Conservation (phyloP, 2,329 filamentous ascomycete genomes). For the Penicillium sp. region DNA sequence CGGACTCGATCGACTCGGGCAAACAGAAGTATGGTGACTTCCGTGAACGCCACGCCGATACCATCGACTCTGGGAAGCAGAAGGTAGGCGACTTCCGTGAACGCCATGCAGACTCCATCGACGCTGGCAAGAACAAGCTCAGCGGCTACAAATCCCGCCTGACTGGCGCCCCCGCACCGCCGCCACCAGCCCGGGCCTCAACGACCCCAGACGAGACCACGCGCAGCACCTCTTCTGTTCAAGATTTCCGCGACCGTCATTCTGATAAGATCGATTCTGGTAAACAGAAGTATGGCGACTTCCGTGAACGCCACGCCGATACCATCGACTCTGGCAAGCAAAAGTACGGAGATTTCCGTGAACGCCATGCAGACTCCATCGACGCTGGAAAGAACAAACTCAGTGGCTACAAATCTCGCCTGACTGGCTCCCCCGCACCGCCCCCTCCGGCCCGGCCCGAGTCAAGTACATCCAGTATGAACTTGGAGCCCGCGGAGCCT, state of each 20-base stretch:
- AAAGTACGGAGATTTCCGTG: slow-evolving; percentile 64
- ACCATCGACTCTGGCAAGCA: slow-evolving; percentile 62
- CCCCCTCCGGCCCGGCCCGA: slow-evolving; percentile 3
- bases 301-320: slow-evolving; percentile 58
- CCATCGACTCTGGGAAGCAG: slow-evolving; percentile 61
- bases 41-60: slow-evolving; percentile 59
- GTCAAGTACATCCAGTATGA: slow-evolving; percentile 3
- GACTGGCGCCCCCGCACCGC: background rate
- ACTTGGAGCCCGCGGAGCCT: slow-evolving; percentile 22
- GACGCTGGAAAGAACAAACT: slow-evolving; percentile 60
- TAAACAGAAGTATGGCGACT: slow-evolving; percentile 3
- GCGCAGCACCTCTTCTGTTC: background rate
- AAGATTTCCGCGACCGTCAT: background rate
- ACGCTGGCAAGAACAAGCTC: slow-evolving; percentile 59
- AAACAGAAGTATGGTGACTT: slow-evolving; percentile 5
- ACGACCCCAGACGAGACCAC: background rate
- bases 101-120: slow-evolving; percentile 69
- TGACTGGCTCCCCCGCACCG: slow-evolving; percentile 9
- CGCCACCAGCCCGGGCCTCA: background rate
- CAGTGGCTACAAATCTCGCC: slow-evolving; percentile 37
- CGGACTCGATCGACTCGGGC: slow-evolving; percentile 1
- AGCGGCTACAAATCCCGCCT: slow-evolving; percentile 37
- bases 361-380: slow-evolving; percentile 70
- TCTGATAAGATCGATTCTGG: background rate
- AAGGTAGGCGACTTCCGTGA: slow-evolving; percentile 67